Evolutionary conservation across 371 early-diverging fungal species (phyloP), one percentile per base, ranked within the genome.

Genomic region (Massospora cicadina): DNA sequence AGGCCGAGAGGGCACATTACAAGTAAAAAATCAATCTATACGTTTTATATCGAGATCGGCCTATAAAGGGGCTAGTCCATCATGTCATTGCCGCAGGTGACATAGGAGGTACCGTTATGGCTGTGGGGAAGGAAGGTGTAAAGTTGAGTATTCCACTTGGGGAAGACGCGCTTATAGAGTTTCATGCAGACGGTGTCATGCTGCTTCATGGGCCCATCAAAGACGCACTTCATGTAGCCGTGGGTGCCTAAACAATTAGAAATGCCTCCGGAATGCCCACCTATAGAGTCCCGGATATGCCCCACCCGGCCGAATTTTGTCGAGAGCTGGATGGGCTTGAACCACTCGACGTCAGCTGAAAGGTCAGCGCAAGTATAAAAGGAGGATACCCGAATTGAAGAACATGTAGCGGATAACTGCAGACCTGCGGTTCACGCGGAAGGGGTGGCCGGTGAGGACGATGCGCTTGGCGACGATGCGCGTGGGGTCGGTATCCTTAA

Each of bases 371-470:
- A 10, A 10, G 43, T 10, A 43, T 5, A 43, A 43, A 17, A 43
- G 43, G 5, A 5, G 43, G 5, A 17, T 43, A 43, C 43, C 43
- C 17, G 85, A 81, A 72, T 89, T 89, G 77, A 90, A 91, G 80
- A 97, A 95, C 98, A 97, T 97, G 80, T 80, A 93, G 59, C 96
- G 86, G 64, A 95, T 80, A 23, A 95, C 94, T 3, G 94, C 95
- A 26, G 89, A 81, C 56, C 88, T 83, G 73, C 88, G 89, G 76
- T 95, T 85, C 65, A 93, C 81, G 74, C 91, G 91, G 84, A 81
- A 93, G 29, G 96, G 95, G 72, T 92, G 88, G 59, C 95, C 98
- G 26, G 95, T 93, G 29, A 97, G 80, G 53, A 93, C 79, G 58
- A 95, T 87, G 60, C 96, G 87, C 76, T 95, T 95, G 68, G 92